phyloP scores from a whole-genome alignment of 2,329 filamentous ascomycete species.

The Aspergillus glaucus region DNA sequence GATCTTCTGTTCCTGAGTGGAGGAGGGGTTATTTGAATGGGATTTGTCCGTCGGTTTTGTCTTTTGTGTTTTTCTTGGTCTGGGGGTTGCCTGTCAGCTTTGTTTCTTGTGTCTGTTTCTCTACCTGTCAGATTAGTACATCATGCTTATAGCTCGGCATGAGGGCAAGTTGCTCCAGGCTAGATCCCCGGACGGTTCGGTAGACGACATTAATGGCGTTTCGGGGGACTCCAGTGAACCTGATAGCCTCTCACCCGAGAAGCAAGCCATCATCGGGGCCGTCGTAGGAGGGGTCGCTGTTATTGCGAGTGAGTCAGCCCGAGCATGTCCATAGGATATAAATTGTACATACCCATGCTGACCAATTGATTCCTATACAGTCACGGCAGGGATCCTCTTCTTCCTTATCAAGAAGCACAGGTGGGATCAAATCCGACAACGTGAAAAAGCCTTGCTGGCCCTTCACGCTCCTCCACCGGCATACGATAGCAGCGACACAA shows the following conservation, averaged over 20 bases:
- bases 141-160: background rate
- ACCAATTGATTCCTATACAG: constrained; percentile 8
- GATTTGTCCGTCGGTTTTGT: background rate
- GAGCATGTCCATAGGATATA: background rate
- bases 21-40: background rate
- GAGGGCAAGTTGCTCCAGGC: too few relatives aligned
- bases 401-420: constrained; percentile 18
- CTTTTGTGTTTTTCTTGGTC: background rate
- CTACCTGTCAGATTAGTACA: background rate
- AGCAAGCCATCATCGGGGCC: constrained; percentile 21
- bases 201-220: too few relatives aligned
- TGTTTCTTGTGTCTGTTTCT: background rate
- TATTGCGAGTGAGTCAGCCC: constrained; percentile 17
- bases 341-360: background rate
- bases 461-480: constrained; percentile 4
- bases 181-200: too few relatives aligned
- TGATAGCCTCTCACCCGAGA: background rate
- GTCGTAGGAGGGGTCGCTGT: constrained; percentile 21
- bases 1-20: background rate
- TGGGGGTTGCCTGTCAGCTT: background rate
- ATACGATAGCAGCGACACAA: background rate
- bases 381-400: constrained; percentile 19
- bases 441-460: constrained; percentile 13
- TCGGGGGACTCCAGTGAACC: too few relatives aligned
- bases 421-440: constrained; percentile 15